Conservation (phyloP, 495 filamentous ascomycete species). For the Thermothielavioides terrestris region DNA sequence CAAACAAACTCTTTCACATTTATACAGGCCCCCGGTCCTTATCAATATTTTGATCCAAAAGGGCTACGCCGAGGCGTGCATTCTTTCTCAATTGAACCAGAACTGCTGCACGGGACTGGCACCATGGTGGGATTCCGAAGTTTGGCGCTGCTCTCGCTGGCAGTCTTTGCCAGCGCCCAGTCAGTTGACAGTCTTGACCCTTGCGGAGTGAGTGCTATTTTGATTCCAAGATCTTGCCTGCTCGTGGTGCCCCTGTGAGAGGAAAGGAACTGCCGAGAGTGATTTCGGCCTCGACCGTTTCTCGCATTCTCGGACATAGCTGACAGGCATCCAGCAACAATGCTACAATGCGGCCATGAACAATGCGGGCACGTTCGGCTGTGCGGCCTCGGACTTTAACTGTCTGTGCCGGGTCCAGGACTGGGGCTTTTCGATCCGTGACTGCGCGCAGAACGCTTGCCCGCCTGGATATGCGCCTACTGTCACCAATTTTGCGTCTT, state of each 20-base stretch:
- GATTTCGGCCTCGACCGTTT: no score
- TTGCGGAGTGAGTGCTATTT: constrained; percentile 22
- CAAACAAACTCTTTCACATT: background rate
- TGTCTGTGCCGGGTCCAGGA: constrained; percentile 24
- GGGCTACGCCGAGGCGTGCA: background rate
- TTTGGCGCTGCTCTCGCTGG: constrained; percentile 16
- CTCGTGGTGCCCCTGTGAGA: no score
- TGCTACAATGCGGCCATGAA: constrained; percentile 14
- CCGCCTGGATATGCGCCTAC: constrained; percentile 9
- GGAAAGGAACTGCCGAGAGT: no score
- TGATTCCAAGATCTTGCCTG: background rate
- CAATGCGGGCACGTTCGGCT: constrained; percentile 8
- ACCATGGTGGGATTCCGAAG: constrained; percentile 18
- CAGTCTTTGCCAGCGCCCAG: constrained; percentile 16
- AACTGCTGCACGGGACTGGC: background rate
- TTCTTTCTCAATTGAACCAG: background rate
- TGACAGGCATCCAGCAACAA: constrained; percentile 17
- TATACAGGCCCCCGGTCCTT: background rate
- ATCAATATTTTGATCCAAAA: background rate
- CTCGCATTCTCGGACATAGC: background rate
- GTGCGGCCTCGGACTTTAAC: constrained; percentile 10
- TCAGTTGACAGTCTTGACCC: constrained; percentile 13
- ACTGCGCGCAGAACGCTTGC: constrained; percentile 18
- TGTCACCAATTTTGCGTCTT: constrained; percentile 9
- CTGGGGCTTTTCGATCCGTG: constrained; percentile 10